Conservation (phyloP, 2,329 filamentous ascomycete genomes). For the Aspergillus carbonarius region DNA sequence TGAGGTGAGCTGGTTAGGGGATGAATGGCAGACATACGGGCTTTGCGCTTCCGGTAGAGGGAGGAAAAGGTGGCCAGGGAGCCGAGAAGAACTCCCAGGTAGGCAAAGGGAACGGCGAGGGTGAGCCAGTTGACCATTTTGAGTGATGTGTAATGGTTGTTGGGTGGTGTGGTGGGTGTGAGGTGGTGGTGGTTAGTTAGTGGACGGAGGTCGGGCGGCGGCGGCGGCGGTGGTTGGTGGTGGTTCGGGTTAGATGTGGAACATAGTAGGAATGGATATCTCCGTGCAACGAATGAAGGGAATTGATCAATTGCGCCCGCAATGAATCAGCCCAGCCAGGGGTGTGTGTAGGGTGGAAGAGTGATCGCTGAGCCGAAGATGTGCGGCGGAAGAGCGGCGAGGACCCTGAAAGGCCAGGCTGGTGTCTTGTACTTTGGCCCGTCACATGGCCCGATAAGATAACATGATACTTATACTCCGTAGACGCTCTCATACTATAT, state of each 20-base stretch:
- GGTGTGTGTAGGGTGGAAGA: not conserved
- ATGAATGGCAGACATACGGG: slow-evolving; percentile 55
- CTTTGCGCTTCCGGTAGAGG: slow-evolving; percentile 90
- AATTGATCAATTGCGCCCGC: not conserved
- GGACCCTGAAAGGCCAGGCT: slow-evolving; percentile 26
- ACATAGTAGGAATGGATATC: not conserved
- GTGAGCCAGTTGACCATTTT: slow-evolving; percentile 72
- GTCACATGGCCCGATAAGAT: slow-evolving; percentile 17
- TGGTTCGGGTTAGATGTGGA: not conserved
- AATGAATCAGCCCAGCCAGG: not conserved
- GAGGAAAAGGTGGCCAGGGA: slow-evolving; percentile 89
- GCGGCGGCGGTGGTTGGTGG: not conserved
- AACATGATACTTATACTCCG: no score
- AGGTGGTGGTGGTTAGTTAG: not conserved
- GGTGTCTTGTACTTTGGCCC: slow-evolving; percentile 29
- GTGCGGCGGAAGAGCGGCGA: not conserved
- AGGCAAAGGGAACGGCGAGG: slow-evolving; percentile 83
- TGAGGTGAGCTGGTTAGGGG: not conserved
- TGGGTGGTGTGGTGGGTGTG: slow-evolving; percentile 1
- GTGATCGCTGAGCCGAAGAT: not conserved
- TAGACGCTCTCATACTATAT: no score
- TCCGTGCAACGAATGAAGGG: not conserved
- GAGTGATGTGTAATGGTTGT: not conserved
- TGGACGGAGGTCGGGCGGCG: not conserved
- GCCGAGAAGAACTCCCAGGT: slow-evolving; percentile 81